A percentile compares a stretch with the other conserved stretches of the same genome.
Evolutionary conservation across 495 filamentous ascomycete genomes (phyloP).

Genomic region (Annulohypoxylon bovei): DNA sequence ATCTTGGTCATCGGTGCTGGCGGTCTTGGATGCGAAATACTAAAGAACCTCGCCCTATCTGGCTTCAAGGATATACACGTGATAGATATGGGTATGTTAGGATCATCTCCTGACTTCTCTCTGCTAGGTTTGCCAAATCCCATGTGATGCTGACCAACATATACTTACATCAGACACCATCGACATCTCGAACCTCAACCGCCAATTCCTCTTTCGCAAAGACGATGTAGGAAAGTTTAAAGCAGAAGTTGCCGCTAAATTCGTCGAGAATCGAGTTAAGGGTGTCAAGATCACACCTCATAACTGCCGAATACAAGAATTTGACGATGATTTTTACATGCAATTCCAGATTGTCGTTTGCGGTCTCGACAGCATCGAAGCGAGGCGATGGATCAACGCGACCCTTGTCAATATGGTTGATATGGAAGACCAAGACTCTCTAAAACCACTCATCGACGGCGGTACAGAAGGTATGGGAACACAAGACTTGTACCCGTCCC

Average conservation of each 20-base stretch:
- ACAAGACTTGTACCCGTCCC: conserved; percentile 30
- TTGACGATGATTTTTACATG: conserved; percentile 97
- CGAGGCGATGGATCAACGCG: conserved; percentile 97
- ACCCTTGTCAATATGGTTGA: conserved; percentile 87
- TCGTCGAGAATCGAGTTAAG: conserved; percentile 87
- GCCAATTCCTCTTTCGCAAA: conserved; percentile 96
- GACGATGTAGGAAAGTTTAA: conserved; percentile 93
- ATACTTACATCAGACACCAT: conserved; percentile 75
- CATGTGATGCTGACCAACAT: conserved; percentile 13
- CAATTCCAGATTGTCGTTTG: conserved; percentile 94
- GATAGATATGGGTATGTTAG: conserved; percentile 84
- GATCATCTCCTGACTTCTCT: background rate
- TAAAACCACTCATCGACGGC: conserved; percentile 95
- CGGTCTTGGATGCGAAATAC: conserved; percentile 93
- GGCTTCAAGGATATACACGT: conserved; percentile 98
- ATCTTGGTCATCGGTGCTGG: conserved; percentile 88
- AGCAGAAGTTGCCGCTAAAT: conserved; percentile 89
- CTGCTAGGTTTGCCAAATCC: no score
- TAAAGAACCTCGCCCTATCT: conserved; percentile 95
- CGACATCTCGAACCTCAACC: conserved; percentile 97
- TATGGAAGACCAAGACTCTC: conserved; percentile 74
- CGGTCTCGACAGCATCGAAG: conserved; percentile 97
- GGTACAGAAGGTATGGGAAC: conserved; percentile 89
- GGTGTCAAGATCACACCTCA: conserved; percentile 93
- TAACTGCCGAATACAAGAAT: conserved; percentile 96